Evolutionary conservation across 768 basidiomycete species (phyloP), one percentile per base, ranked within the genome.

Genomic region (Mycena haematopus): DNA sequence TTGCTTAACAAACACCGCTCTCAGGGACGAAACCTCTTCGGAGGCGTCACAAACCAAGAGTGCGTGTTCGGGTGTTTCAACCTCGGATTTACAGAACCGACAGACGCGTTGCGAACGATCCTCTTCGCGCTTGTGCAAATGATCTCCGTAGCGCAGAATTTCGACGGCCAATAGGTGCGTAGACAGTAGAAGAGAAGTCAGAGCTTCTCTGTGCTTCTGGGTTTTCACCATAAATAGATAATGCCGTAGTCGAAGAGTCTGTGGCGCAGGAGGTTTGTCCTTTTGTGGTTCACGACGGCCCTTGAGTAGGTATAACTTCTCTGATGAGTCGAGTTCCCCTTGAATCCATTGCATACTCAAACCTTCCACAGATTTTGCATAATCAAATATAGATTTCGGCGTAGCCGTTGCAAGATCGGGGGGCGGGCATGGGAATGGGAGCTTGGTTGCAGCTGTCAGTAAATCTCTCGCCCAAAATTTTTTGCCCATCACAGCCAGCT

Each of bases 271-370:
- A 56, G 61, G 47, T 36, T 35, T 22, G 13, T 46, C 52, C 42
- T 60, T 56, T 38, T 56, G 51, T 14, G 63, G 63, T 56, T 65
- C 63, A 5, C 33, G 52, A 15, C 58, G 24, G n/a, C n/a, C 63
- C 63, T 4, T 56, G 53, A 3, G 60, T n/a, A n/a, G n/a, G n/a
- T n/a, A n/a, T n/a, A n/a, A n/a, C n/a, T 45, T 65, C n/a, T 33
- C 22, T 65, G 27, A 22, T 5, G 47, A 53, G 45, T 60, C 38
- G 10, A 60, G 46, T 49, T 42, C 24, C 5, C 22, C 31, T 36
- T 60, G 63, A 22, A 61, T 49, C 53, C 60, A 62, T 56, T 47
- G 50, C n/a, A n/a, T n/a, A n/a, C n/a, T n/a, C 1, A 49, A 24
- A 10, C 31, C 36, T 17, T 56, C 27, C 21, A 62, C 46, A 1